Evolutionary conservation across 805 yeast species (phyloP).

Genomic region (Spathaspora hagerdaliae): DNA sequence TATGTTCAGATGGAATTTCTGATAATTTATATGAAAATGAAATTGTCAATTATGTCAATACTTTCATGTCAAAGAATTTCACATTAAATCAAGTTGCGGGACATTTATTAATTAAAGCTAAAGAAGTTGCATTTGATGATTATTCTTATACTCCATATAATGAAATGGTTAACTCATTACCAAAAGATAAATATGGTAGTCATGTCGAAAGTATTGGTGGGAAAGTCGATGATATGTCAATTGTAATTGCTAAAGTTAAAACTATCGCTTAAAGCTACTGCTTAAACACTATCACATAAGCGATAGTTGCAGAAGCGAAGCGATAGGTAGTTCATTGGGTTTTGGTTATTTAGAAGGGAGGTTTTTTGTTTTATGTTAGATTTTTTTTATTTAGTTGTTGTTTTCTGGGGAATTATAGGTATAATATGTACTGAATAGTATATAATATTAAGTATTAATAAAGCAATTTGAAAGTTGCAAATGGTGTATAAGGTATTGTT

Average conservation of each 20-base stretch:
- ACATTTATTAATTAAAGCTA: conserved; percentile 39
- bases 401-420: too few relatives aligned
- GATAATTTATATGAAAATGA: conserved; percentile 51
- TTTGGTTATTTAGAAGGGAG: too few relatives aligned
- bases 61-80: conserved; percentile 21
- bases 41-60: conserved; percentile 34
- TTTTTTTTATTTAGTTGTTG: too few relatives aligned
- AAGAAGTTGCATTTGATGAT: conserved; percentile 49
- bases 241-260: conserved; percentile 44
- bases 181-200: conserved; percentile 24
- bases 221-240: conserved; percentile 51
- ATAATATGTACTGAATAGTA: too few relatives aligned
- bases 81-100: conserved; percentile 38
- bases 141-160: conserved; percentile 52
- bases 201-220: conserved; percentile 43
- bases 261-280: background rate
- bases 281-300: background rate
- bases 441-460: too few relatives aligned
- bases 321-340: too few relatives aligned
- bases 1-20: conserved; percentile 53
- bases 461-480: too few relatives aligned
- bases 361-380: too few relatives aligned
- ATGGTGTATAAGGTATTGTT: too few relatives aligned
- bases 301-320: conserved; percentile 3
- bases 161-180: conserved; percentile 44